Evolutionary conservation across 148 eudicot genomes (phyloP), one percentile per base, ranked within the genome.

Genomic region (Rhododendron ovatum): DNA sequence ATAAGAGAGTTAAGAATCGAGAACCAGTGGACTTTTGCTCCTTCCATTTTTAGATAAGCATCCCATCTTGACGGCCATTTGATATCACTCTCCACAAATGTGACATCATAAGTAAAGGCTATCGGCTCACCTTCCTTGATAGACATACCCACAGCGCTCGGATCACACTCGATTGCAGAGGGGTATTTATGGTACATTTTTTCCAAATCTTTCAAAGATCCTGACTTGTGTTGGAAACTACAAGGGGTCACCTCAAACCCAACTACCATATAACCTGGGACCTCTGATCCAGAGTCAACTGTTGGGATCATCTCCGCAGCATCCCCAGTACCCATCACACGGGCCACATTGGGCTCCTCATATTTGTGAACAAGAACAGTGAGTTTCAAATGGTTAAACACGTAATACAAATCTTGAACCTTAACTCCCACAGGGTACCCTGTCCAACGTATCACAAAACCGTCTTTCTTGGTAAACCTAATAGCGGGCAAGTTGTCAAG

Each of bases 61-160:
- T 87, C 90, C 90, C 90, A 89, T 78, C 90, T 89, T 5, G 90
- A 89, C 18, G 90, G 90, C 90, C 90, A 89, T 20, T 89, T 89
- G 53, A 89, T 89, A 65, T 89, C 90, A 81, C 88, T 89, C 87
- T 86, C 81, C 22, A 89, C 88, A 74, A 89, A 86, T 41, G 84
- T 22, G 41, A 89, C 90, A 74, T 89, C 90, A 37, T 89, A 89
- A 13, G 88, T 78, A 84, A 89, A 89, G 24, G 87, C 90, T 14
- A 89, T 43, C 10, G 90, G 48, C 85, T 86, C 78, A 69, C 82
- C 82, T 81, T 89, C 90, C 53, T 89, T 89, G 65, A 89, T 26
- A 57, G 85, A 82, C 90, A 86, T 86, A 12, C 85, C 30, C 5
- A 89, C 88, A 1, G 82, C 11, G 13, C 69, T 33, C 13, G 90